phyloP scores from a whole-genome alignment of 805 yeast genomes.

The Metschnikowia vanudenii region DNA sequence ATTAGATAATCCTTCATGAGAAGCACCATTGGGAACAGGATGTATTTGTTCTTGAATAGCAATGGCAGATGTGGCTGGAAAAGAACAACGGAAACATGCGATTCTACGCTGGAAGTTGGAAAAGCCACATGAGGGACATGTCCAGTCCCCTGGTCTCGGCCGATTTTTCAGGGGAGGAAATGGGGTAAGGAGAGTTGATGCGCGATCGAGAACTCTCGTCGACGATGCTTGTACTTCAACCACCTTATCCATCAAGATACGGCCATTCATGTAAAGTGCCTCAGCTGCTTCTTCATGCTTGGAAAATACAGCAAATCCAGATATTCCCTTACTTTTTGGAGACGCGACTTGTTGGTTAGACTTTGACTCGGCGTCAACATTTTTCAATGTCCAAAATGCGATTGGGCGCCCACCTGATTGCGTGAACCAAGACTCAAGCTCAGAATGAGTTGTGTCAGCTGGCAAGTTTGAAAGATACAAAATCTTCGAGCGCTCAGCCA shows the following conservation, averaged over 20 bases:
- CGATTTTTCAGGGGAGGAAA: constrained; percentile 84
- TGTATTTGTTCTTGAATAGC: constrained; percentile 64
- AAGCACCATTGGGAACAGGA: constrained; percentile 16
- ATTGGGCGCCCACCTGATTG: constrained; percentile 83
- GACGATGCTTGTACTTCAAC: constrained; percentile 89
- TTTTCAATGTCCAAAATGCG: constrained; percentile 83
- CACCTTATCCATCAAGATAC: constrained; percentile 66
- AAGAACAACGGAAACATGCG: constrained; percentile 90
- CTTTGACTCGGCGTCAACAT: constrained; percentile 35
- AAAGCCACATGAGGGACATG: constrained; percentile 95
- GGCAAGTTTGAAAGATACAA: constrained; percentile 79
- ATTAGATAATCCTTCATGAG: neutral
- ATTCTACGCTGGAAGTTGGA: constrained; percentile 92
- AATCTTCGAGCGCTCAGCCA: constrained; percentile 73
- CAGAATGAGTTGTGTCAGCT: constrained; percentile 83
- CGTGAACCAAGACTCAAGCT: constrained; percentile 87
- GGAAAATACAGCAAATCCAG: constrained; percentile 84
- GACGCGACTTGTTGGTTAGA: constrained; percentile 12
- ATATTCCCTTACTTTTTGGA: constrained; percentile 45
- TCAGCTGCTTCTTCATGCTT: constrained; percentile 86
- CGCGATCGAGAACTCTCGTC: constrained; percentile 70
- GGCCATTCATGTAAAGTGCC: constrained; percentile 75
- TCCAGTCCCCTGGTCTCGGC: constrained; percentile 97
- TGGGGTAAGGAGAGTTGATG: constrained; percentile 76
- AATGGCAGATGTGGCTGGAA: constrained; percentile 75